Base-by-base conservation (phyloP, 352 stramenopile species). In the Phytophthora parvispora region DNA sequence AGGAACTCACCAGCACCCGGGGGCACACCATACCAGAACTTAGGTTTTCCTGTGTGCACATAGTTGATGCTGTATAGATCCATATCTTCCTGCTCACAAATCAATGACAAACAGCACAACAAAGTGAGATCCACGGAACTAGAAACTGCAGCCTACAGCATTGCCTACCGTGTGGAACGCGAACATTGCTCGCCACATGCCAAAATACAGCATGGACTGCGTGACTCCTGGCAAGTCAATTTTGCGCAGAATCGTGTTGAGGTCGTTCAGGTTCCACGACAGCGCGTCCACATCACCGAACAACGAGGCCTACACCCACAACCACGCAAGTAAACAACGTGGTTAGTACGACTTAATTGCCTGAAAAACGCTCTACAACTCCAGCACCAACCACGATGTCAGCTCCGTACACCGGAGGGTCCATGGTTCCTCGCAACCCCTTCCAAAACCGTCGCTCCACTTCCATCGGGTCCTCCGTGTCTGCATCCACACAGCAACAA, bases 51-150 rank as follows among this genome's bases (percentile, higher is more conserved):
- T 9, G 78, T 91, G 80, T 98, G 95, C 12, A 98, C 42, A 69
- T 97, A 98, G 77, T 98, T 98, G 71, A 98, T 98, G 48, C 89
- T 97, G 76, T 93, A 98, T 7, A 98, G 70, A 67, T 98, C 95
- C 81, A 98, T 97, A 67, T 98, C 95, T 74, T 98, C 95, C 86
- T 93, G 42, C 34, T 31, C 58, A 60, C 2, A 9, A 40, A 45
- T 16, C 45, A 50, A 59, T n/a, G 29, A 32, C 18, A 59, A 0
- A 47, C 8, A 34, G 54, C 40, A 63, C 10, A 22, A 49, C 4
- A 42, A 22, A 63, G 27, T 18, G 8, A 57, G 40, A 24, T 16
- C 7, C 6, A 48, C 13, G 13, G 57, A 73, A 36, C 36, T 22
- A 24, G n/a, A 27, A 25, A 25, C 6, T 28, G 12, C 13, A 31